Percentiles rank a stretch among this genome's conserved stretches.
Evolutionary conservation across 2,329 filamentous ascomycete species (phyloP).

Genomic region (Colletotrichum neosansevieriae): DNA sequence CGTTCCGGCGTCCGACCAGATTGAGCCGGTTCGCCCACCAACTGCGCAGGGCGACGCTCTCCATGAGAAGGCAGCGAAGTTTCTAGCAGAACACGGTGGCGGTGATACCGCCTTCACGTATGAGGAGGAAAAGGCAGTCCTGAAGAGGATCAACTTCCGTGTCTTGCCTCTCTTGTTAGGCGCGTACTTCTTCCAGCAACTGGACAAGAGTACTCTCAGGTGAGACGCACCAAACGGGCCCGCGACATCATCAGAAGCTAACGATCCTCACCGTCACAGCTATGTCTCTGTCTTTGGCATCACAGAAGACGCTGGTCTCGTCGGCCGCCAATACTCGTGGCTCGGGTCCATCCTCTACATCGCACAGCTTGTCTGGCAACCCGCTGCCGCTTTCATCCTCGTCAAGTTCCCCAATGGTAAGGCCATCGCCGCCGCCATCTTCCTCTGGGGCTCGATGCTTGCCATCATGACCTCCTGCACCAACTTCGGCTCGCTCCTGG

Average conservation of each 20-base stretch:
- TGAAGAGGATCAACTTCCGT: constrained; percentile 61
- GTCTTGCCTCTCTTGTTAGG: constrained; percentile 64
- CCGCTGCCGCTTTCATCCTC: constrained; percentile 42
- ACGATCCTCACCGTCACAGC: background rate
- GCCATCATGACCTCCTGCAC: constrained; percentile 62
- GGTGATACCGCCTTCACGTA: constrained; percentile 56
- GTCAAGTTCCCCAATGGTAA: constrained; percentile 45
- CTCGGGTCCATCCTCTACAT: constrained; percentile 59
- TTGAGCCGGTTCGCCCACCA: constrained; percentile 9
- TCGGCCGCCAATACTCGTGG: constrained; percentile 72
- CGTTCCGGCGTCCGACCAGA: background rate
- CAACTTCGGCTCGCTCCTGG: constrained; percentile 59
- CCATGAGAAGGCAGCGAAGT: constrained; percentile 59
- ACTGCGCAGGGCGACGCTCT: background rate
- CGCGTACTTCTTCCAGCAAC: constrained; percentile 70
- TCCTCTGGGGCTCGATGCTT: constrained; percentile 45
- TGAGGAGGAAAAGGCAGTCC: constrained; percentile 61
- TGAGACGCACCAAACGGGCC: constrained; percentile 51
- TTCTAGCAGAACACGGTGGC: constrained; percentile 55
- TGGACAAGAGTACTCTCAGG: constrained; percentile 60
- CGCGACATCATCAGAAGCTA: background rate
- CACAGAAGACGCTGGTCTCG: constrained; percentile 62
- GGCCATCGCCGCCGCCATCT: constrained; percentile 42
- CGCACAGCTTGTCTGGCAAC: constrained; percentile 47
- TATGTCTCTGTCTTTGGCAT: constrained; percentile 76